phyloP scores from a whole-genome alignment of 768 basidiomycete species.

The Pleurotus ostreatus region DNA sequence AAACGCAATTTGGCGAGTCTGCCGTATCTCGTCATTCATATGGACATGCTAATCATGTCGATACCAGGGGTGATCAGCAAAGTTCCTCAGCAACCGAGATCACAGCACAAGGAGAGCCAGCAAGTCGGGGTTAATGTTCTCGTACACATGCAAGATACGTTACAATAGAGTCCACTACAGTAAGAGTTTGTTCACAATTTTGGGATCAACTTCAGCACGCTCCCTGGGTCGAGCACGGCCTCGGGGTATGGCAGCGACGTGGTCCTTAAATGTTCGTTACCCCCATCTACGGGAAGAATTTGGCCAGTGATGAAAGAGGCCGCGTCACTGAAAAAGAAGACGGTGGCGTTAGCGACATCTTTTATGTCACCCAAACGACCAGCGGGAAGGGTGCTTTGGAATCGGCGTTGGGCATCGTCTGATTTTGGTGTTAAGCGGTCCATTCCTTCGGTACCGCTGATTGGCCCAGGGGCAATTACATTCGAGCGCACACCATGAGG shows the following conservation, averaged over 20 bases:
- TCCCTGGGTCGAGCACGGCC: constrained; percentile 55
- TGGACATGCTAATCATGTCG: no score
- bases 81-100: no score
- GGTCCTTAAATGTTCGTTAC: constrained; percentile 46
- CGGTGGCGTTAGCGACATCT: constrained; percentile 67
- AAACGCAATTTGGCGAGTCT: no score
- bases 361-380: constrained; percentile 56
- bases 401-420: constrained; percentile 14
- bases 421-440: constrained; percentile 45
- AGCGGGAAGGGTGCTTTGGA: constrained; percentile 25
- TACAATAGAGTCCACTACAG: no score
- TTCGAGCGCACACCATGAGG: constrained; percentile 92
- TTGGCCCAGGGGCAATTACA: constrained; percentile 81
- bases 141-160: no score
- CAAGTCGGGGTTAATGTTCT: no score
- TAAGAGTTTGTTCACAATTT: constrained; percentile 26
- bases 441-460: constrained; percentile 72
- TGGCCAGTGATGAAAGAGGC: constrained; percentile 76
- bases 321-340: constrained; percentile 82
- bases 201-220: constrained; percentile 47
- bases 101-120: no score
- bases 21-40: no score
- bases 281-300: constrained; percentile 70
- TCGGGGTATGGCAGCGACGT: constrained; percentile 57
- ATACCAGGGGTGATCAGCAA: no score